A percentile compares a stretch with the other conserved stretches of the same genome.
These are phyloP conservation scores for Ceratocystis cubensis DNA, from an alignment of 2,329 filamentous ascomycete species.

Conservation along the genomic window DNA sequence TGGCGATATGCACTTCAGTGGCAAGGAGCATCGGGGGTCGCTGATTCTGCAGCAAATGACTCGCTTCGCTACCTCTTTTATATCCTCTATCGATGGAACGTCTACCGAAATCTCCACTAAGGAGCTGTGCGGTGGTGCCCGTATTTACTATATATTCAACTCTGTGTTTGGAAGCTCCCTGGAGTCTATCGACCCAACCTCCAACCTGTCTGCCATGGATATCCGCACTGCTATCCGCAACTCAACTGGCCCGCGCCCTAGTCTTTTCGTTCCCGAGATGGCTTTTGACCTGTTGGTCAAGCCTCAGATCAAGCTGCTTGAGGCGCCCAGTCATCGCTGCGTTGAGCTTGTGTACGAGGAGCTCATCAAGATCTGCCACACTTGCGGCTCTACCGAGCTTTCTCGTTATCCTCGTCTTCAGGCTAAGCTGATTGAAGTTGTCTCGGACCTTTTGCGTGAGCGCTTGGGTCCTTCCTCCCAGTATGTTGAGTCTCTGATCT, in stretches of 20 bases:
- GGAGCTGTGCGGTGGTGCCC: conserved; percentile 84
- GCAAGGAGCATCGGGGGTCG: conserved; percentile 90
- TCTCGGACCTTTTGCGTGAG: conserved; percentile 88
- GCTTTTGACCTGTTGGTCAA: conserved; percentile 96
- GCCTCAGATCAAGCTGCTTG: conserved; percentile 93
- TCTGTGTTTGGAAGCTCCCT: conserved; percentile 95
- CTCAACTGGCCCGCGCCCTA: conserved; percentile 88
- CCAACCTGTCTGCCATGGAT: conserved; percentile 84
- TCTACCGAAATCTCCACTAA: conserved; percentile 98
- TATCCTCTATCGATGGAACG: conserved; percentile 95
- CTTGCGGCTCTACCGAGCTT: conserved; percentile 88
- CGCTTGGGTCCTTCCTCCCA: conserved; percentile 74
- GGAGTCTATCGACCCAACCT: conserved; percentile 90
- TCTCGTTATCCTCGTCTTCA: conserved; percentile 85
- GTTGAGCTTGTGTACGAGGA: conserved; percentile 98
- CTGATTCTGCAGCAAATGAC: conserved; percentile 97
- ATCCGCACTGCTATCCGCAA: conserved; percentile 97
- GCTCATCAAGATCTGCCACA: conserved; percentile 98
- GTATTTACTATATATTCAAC: conserved; percentile 99
- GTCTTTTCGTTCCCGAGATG: conserved; percentile 92
- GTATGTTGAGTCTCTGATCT: conserved; percentile 93
- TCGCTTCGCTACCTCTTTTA: conserved; percentile 92
- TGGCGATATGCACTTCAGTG: conserved; percentile 93
- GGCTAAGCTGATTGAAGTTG: conserved; percentile 93
- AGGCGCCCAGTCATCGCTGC: conserved; percentile 88